Percentiles rank a stretch among this genome's conserved stretches.
Evolutionary conservation across 352 stramenopile genomes (phyloP).

Genomic region (Globisporangium paroecandrum): DNA sequence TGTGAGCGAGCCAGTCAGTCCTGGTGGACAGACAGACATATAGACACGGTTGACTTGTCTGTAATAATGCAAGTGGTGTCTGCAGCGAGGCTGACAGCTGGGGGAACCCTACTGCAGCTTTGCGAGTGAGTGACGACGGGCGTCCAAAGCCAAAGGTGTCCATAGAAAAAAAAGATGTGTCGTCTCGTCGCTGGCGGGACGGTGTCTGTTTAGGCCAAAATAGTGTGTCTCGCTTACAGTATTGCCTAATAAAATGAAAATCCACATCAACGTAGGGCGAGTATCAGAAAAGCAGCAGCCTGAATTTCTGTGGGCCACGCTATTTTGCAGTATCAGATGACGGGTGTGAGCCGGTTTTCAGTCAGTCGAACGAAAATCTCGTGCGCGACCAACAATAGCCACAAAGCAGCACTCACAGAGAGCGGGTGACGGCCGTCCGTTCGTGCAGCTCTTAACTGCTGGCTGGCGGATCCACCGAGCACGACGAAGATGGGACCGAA

Average conservation of each 20-base stretch:
- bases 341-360: neutral
- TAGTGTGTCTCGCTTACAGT: neutral
- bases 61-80: neutral
- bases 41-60: neutral
- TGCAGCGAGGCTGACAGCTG: neutral
- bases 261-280: neutral
- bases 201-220: neutral
- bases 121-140: neutral
- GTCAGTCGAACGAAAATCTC: slow-evolving; percentile 11
- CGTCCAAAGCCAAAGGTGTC: neutral
- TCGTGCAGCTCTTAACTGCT: neutral
- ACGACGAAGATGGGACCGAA: neutral
- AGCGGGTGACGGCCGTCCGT: neutral
- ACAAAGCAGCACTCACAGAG: neutral
- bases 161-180: neutral
- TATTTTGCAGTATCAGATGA: slow-evolving; percentile 2
- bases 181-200: neutral
- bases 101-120: neutral
- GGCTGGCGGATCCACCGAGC: neutral
- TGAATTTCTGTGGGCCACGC: neutral
- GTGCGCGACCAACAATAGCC: slow-evolving; percentile 9
- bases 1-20: neutral
- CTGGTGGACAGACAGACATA: too few species aligned
- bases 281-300: neutral
- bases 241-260: neutral